phyloP scores from a whole-genome alignment of 352 stramenopile genomes.

The Phytopythium cucurbitacearum region DNA sequence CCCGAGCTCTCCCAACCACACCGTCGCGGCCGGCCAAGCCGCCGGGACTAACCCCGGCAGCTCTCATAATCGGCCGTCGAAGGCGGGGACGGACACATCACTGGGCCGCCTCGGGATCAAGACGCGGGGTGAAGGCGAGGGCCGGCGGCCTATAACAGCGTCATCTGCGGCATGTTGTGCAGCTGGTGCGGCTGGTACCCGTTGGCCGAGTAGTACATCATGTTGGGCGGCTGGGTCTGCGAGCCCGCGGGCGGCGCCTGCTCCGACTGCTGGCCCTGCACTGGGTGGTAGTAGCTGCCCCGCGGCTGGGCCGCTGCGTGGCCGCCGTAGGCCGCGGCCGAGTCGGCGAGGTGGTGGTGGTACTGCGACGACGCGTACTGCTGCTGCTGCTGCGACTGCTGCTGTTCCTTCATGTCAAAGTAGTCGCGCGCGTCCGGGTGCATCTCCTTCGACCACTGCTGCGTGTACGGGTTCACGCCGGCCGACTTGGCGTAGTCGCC shows the following conservation, averaged over 20 bases:
- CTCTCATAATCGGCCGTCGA: too few relatives aligned
- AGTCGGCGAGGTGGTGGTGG: constrained; percentile 68
- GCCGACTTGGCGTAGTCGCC: constrained; percentile 37
- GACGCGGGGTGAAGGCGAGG: not conserved
- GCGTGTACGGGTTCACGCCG: constrained; percentile 40
- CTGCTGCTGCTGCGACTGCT: constrained; percentile 42
- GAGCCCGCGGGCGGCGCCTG: constrained; percentile 12
- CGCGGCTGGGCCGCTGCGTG: constrained; percentile 22
- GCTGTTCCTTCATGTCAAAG: constrained; percentile 74
- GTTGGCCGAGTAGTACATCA: constrained; percentile 76
- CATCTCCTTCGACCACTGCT: constrained; percentile 55
- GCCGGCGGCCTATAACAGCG: constrained; percentile 54
- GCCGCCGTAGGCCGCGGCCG: constrained; percentile 45
- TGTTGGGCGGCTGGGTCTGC: constrained; percentile 27
- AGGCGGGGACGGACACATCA: too few relatives aligned
- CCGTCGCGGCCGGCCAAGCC: too few relatives aligned
- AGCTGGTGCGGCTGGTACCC: constrained; percentile 59
- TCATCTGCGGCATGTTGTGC: constrained; percentile 73
- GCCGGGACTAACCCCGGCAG: too few relatives aligned
- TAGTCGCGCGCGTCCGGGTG: constrained; percentile 49
- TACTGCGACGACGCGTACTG: constrained; percentile 58
- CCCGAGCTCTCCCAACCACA: too few relatives aligned
- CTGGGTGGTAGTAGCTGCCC: constrained; percentile 51
- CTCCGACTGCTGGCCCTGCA: constrained; percentile 20
- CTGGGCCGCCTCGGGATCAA: not conserved